Evolutionary conservation across 2,329 filamentous ascomycete genomes (phyloP).

Genomic region (Lecanosticta acicola): DNA sequence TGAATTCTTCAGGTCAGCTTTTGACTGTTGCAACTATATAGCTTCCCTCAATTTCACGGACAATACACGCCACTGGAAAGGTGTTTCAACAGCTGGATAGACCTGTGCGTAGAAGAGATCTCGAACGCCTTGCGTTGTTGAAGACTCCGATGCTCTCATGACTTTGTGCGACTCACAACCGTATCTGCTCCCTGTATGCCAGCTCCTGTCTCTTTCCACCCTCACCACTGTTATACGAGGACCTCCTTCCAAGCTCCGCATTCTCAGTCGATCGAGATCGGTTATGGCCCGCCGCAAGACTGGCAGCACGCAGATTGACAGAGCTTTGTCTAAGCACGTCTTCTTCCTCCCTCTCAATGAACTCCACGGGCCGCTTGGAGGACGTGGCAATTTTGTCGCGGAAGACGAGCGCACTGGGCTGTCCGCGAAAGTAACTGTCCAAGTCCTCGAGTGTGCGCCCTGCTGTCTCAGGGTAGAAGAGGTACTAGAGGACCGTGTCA

Average conservation of each 20-base stretch:
- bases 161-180: too few species aligned
- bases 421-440: conserved; percentile 27
- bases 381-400: conserved; percentile 45
- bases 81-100: too few species aligned
- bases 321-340: conserved; percentile 32
- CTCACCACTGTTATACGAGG: background rate
- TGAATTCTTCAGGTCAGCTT: too few species aligned
- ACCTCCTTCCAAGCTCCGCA: conserved; percentile 5
- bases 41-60: too few species aligned
- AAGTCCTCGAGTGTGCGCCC: conserved; percentile 31
- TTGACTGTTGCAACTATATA: too few species aligned
- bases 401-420: conserved; percentile 40
- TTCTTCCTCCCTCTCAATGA: conserved; percentile 44
- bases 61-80: too few species aligned
- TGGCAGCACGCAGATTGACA: conserved; percentile 31
- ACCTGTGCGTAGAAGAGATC: too few species aligned
- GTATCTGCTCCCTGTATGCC: background rate
- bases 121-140: too few species aligned
- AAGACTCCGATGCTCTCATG: too few species aligned
- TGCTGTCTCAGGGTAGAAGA: conserved; percentile 32
- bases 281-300: conserved; percentile 16
- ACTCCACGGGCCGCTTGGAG: conserved; percentile 44
- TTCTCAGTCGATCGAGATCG: conserved; percentile 3
- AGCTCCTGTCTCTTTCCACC: conserved; percentile 5
- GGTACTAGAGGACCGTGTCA: too few species aligned